phyloP scores from a whole-genome alignment of 306 rosid species.

The Arachis stenosperma region DNA sequence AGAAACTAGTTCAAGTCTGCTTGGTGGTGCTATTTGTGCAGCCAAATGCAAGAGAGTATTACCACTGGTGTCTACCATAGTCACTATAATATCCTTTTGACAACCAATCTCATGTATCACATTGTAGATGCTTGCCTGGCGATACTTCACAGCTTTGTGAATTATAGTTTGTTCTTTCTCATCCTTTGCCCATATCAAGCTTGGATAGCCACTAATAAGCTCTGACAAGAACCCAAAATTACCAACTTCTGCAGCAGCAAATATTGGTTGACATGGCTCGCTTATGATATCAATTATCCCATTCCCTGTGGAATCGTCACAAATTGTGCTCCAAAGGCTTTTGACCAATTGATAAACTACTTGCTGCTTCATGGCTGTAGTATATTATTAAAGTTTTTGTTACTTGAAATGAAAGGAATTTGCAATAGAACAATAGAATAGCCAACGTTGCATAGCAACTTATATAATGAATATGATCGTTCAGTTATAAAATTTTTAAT shows the following conservation, averaged over 20 bases:
- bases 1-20: constrained; percentile 41
- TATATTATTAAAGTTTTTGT: neutral
- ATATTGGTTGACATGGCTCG: constrained; percentile 25
- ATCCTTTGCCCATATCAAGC: constrained; percentile 44
- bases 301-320: fast-evolving
- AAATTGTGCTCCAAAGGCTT: constrained; percentile 15
- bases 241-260: constrained; percentile 45
- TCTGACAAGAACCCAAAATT: constrained; percentile 48
- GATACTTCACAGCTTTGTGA: constrained; percentile 44
- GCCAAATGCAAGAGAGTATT: constrained; percentile 47
- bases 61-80: neutral
- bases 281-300: constrained; percentile 13
- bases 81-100: constrained; percentile 32
- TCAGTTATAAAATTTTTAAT: too few relatives aligned
- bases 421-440: too few relatives aligned
- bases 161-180: constrained; percentile 15
- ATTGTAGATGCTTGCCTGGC: constrained; percentile 45
- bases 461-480: too few relatives aligned
- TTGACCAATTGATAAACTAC: constrained; percentile 32
- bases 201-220: constrained; percentile 39
- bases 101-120: constrained; percentile 38
- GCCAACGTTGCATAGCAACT: too few relatives aligned
- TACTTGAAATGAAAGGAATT: neutral
- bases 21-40: constrained; percentile 44
- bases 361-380: constrained; percentile 25